Evolutionary conservation across 2,329 filamentous ascomycete genomes (phyloP), one percentile per base, ranked within the genome.

Genomic region (Venturia aucupariae): DNA sequence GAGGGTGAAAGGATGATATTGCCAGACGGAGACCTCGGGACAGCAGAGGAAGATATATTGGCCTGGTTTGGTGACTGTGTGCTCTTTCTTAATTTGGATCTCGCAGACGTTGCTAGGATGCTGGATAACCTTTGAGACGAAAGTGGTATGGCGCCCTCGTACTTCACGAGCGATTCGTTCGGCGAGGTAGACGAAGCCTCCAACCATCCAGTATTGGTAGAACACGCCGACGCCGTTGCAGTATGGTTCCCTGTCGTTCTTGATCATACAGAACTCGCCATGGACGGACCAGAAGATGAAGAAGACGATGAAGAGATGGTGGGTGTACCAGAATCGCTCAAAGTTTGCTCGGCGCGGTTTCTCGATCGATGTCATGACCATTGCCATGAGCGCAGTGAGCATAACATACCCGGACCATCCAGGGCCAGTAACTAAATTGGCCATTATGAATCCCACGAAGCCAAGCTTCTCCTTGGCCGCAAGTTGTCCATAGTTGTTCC

Each of bases 201-300:
- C 88, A 72, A 90, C 90, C 83, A 90, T 87, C 90, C 90, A 94
- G 79, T 90, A 94, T 77, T 92, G 87, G 88, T 89, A 94, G 75
- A 95, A 94, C 63, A 92, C 89, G 70, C 90, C 90, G 66, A 90
- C 80, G 65, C 87, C 86, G 64, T 84, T 81, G 76, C 90, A 92
- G 74, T 89, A 92, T 1, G 90, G 90, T 6, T 88, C 87, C 67
- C 89, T 84, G 73, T 94, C 90, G 62, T 90, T 86, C 75, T 90
- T 90, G 71, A 93, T 93, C 90, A 94, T 93, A 77, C 90, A 93
- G 79, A 92, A 94, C 32, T 89, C 88, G 65, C 90, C 90, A 76
- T 95, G 90, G 71, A 93, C 84, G n/a, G 90, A 87, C 90, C 90
- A 94, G 81, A 94, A 92, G 69, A 93, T 81, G 79, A 94, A 94